Evolutionary conservation across 805 yeast genomes (phyloP), one percentile per base, ranked within the genome.

Genomic region (Yamadazyma nakazawae): DNA sequence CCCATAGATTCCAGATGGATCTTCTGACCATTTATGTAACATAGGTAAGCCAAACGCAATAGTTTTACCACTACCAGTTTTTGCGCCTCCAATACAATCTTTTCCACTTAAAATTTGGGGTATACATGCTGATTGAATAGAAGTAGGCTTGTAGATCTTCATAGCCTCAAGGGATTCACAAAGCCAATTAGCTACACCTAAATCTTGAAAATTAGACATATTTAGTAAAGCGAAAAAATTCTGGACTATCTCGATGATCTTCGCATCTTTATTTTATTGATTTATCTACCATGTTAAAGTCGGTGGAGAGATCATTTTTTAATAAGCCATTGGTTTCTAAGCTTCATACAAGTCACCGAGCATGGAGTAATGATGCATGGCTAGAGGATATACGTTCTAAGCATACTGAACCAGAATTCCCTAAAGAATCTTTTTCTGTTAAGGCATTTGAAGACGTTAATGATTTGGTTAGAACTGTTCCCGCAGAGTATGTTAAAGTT

Each of bases 1-100:
- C 2, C 97, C 99, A 65, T 75, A 94, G 34, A 94, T 86, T 1
- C 97, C 99, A 64, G 79, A 79, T 1, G 99, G 99, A 62, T 94
- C 98, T 54, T 84, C 86, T 0, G 97, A 87, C 97, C 98, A 94
- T 59, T 85, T 77, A 1, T 96, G 81, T 46, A 94, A 72, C 88
- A 94, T 92, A 2, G 99, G 99, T n/a, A 89, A 95, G 1, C 92
- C 98, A 75, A 94, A 94, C 1, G 98, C 97, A 18, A 94, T 82
- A 1, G 99, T 94, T 63, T 94, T 94, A 78, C 99, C 99, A 14
- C 96, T 85, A 67, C 99, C 99, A 0, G 99, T 94, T 64, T 87
- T 87, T 28, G 99, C 99, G 37, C 99, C 99, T 43, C 99, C 99
- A 43, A 94, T 92, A 67, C 97, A 91, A 63, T 91, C 96, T 55